phyloP scores from a whole-genome alignment of 2,329 filamentous ascomycete species.

The Colletotrichum sidae region DNA sequence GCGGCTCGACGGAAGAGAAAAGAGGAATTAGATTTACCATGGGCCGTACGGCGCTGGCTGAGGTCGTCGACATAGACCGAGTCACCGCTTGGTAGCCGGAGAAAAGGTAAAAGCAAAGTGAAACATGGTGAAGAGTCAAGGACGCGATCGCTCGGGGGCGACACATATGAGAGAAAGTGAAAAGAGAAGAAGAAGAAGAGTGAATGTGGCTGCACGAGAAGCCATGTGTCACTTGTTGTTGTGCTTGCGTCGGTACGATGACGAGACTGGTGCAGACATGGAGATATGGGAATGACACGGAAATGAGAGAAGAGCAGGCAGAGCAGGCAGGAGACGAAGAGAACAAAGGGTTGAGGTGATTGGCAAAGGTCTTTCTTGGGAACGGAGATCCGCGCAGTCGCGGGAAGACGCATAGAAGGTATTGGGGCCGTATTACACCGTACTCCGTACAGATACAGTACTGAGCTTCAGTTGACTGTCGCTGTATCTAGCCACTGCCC shows the following conservation, averaged over 20 bases:
- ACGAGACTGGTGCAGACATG: too few relatives aligned
- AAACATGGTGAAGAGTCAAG: neutral
- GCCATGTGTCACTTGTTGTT: neutral
- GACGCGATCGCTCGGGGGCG: neutral
- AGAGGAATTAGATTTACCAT: conserved; percentile 22
- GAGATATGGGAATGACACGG: neutral
- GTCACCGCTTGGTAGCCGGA: neutral
- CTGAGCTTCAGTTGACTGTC: too few relatives aligned
- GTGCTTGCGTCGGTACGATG: too few relatives aligned
- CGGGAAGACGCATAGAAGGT: neutral
- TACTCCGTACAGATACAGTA: too few relatives aligned
- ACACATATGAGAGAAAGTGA: neutral
- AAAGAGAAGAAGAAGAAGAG: neutral
- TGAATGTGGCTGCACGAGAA: neutral
- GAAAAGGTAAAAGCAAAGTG: neutral
- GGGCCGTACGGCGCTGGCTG: neutral
- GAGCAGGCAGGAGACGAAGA: neutral
- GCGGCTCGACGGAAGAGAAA: conserved; percentile 22
- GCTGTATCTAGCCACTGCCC: too few relatives aligned
- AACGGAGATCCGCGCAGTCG: neutral
- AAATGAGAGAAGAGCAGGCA: conserved; percentile 7
- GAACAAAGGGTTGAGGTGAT: neutral
- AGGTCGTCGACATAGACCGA: neutral
- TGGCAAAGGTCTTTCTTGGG: neutral
- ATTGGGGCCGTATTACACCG: too few relatives aligned